These are phyloP conservation scores for Aspergillus sp. DNA, from an alignment of 2,329 filamentous ascomycete genomes.

Conservation along the genomic window DNA sequence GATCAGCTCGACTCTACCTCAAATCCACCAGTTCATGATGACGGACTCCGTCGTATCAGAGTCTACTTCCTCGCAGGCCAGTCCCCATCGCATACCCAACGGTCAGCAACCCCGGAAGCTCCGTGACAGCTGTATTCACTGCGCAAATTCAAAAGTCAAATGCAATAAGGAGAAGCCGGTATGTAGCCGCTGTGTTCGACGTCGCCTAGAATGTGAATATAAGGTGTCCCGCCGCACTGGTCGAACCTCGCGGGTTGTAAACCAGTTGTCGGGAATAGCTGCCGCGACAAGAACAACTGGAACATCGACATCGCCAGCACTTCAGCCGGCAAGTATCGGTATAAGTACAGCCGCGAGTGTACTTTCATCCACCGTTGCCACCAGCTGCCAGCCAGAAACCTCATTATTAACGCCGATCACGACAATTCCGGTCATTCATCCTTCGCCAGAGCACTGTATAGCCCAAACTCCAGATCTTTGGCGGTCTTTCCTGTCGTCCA, in stretches of 20 bases:
- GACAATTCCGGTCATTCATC: background rate
- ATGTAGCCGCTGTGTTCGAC: conserved; percentile 7
- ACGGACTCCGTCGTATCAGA: background rate
- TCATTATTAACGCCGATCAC: conserved; percentile 1
- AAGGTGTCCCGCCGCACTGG: conserved; percentile 9
- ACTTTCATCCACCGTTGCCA: background rate
- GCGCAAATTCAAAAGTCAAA: conserved; percentile 10
- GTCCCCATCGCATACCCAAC: background rate
- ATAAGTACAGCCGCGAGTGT: background rate
- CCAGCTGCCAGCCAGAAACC: background rate
- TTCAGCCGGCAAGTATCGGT: background rate
- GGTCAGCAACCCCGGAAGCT: conserved; percentile 8
- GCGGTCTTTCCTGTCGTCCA: background rate
- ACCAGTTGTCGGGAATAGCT: background rate
- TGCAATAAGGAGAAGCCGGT: conserved; percentile 10
- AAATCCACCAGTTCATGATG: background rate
- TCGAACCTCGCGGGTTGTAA: background rate
- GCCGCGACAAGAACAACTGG: background rate
- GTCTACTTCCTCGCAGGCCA: background rate
- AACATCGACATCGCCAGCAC: background rate
- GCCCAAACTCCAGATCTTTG: conserved; percentile 3
- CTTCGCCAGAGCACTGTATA: conserved; percentile 2
- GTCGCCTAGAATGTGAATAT: conserved; percentile 10
- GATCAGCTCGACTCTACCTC: background rate
- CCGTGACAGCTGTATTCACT: conserved; percentile 10